Conservation (phyloP, 2,329 filamentous ascomycete genomes). For the Cytospora chrysosperma region DNA sequence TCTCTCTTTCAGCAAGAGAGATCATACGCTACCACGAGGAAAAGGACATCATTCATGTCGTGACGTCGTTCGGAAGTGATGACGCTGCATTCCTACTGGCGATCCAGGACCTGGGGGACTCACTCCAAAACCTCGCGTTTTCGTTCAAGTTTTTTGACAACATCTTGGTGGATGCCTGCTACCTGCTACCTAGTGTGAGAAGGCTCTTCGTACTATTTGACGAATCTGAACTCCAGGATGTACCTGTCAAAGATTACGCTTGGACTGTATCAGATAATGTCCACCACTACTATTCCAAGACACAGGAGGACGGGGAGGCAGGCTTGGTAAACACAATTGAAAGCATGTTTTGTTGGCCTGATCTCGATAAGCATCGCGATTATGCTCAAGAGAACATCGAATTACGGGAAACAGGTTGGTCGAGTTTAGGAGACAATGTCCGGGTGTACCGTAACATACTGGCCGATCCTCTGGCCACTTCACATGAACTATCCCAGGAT, state of each 20-base stretch:
- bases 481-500: neutral
- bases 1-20: conserved; percentile 33
- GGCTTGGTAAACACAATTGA: conserved; percentile 30
- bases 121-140: neutral
- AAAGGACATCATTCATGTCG: conserved; percentile 34
- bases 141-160: neutral
- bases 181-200: conserved; percentile 1
- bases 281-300: conserved; percentile 31
- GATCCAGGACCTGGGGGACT: conserved; percentile 19
- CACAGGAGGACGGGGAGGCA: conserved; percentile 28
- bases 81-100: neutral
- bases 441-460: neutral
- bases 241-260: conserved; percentile 12
- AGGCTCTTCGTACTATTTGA: conserved; percentile 12
- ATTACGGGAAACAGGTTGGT: neutral
- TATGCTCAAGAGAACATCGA: conserved; percentile 29
- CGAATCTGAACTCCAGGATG: neutral
- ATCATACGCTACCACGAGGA: conserved; percentile 18
- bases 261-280: conserved; percentile 37
- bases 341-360: conserved; percentile 36
- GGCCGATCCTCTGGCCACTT: neutral
- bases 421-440: neutral
- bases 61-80: conserved; percentile 11
- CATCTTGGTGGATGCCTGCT: conserved; percentile 9
- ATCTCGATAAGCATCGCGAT: conserved; percentile 32